phyloP scores from a whole-genome alignment of 495 filamentous ascomycete species.

The Talaromyces wortmannii region DNA sequence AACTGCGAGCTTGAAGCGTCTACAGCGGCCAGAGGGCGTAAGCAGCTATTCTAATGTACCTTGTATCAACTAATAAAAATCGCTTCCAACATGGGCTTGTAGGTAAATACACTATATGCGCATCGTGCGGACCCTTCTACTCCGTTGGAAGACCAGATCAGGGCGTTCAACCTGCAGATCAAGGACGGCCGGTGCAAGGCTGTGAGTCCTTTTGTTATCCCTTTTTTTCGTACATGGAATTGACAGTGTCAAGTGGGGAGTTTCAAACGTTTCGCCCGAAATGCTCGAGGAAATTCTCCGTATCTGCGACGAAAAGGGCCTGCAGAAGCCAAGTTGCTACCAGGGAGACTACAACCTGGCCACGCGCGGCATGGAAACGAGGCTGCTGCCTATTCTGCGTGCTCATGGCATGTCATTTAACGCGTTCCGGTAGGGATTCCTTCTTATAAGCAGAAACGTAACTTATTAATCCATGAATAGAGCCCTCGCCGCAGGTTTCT shows the following conservation, averaged over 20 bases:
- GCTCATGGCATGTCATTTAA: constrained; percentile 45
- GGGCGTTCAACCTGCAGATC: neutral
- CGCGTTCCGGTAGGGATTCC: constrained; percentile 21
- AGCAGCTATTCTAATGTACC: neutral
- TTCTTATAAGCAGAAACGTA: neutral
- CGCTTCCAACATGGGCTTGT: neutral
- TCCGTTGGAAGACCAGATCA: neutral
- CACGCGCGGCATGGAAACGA: constrained; percentile 30
- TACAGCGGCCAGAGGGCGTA: constrained; percentile 5
- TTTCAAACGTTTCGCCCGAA: constrained; percentile 29
- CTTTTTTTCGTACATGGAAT: neutral
- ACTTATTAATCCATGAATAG: neutral
- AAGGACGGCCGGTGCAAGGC: neutral
- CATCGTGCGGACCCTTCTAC: constrained; percentile 25
- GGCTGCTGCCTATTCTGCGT: constrained; percentile 43
- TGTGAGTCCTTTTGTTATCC: neutral
- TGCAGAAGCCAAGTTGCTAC: constrained; percentile 26
- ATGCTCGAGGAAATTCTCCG: constrained; percentile 23
- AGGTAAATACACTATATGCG: constrained; percentile 23
- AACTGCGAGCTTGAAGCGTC: constrained; percentile 11
- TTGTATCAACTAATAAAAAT: too few relatives aligned
- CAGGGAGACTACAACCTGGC: constrained; percentile 37
- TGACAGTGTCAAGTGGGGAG: constrained; percentile 17
- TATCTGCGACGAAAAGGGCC: constrained; percentile 27
- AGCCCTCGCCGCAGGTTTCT: constrained; percentile 42